Evolutionary conservation across 306 rosid genomes (phyloP), one percentile per base, ranked within the genome.

Genomic region (Herpetospermum pedunculosum): DNA sequence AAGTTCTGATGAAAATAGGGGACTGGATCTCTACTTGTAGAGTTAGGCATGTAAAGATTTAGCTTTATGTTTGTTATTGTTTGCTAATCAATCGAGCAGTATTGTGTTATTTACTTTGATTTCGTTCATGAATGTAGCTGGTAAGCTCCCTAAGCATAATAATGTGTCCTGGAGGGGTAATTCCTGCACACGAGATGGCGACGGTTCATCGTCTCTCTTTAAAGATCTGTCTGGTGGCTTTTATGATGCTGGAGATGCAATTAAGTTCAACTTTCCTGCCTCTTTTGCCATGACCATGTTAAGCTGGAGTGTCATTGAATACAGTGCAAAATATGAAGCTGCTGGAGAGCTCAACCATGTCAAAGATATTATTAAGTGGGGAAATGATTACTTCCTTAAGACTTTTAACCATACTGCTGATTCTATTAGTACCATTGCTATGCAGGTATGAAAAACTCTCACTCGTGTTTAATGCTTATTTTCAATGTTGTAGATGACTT

Each of bases 221-320:
- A 95, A 88, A 78, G 89, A 95, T 88, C 86, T 95, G 63, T 80
- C 83, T 7, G 99, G 99, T 54, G 99, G 99, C 7, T 95, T 70
- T 54, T 95, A 95, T 68, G 99, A 95, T 78, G 99, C 99, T 32
- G 99, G 99, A 10, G 97, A 95, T 79, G 96, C 97, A 9, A 95
- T 95, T 80, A 95, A 95, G 89, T 95, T 95, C 85, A 73, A 95
- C 78, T 95, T 91, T 35, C 99, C 99, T 10, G 53, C 55, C 62
- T 82, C 99, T 3, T 95, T 89, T 74, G 76, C 99, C 57, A 82
- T 95, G 83, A 87, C 97, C 73, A 83, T 95, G 97, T 79, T 95
- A 83, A 95, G 99, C 76, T 95, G 99, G 99, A 95, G 97, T 32
- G 99, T 95, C 1, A 95, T 95, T 35, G 99, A 95, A 76, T 95